Percentiles rank a stretch among this genome's conserved stretches.
phyloP scores from a whole-genome alignment of 495 filamentous ascomycete genomes.

The Tuber calosporum region DNA sequence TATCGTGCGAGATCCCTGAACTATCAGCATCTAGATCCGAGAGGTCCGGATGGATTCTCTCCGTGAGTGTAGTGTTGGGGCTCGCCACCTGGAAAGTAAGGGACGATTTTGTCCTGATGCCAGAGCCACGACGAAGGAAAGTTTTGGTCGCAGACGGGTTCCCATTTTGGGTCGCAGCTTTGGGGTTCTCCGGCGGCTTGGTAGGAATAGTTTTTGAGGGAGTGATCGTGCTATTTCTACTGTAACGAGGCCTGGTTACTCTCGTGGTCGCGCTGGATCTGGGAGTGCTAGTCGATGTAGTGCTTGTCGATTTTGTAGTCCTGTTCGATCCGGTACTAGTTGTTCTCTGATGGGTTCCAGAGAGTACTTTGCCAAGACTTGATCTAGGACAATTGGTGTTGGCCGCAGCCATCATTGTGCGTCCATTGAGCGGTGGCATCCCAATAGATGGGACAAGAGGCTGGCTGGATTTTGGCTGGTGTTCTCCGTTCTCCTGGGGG shows the following conservation, averaged over 20 bases:
- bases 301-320: slow-evolving; percentile 1
- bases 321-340: neutral
- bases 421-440: neutral
- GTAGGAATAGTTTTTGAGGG: neutral
- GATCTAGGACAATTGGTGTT: neutral
- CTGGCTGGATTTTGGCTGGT: neutral
- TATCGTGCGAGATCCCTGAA: neutral
- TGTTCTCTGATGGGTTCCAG: neutral
- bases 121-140: neutral
- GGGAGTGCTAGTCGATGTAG: neutral
- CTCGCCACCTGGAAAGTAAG: neutral
- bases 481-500: neutral
- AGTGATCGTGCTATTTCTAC: neutral
- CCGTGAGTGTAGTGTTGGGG: neutral
- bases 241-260: neutral
- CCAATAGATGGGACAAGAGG: neutral
- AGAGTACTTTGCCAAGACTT: neutral
- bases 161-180: neutral
- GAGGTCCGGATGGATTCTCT: neutral
- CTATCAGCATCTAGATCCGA: neutral
- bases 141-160: neutral
- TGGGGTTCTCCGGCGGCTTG: neutral
- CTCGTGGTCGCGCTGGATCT: neutral
- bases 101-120: neutral
- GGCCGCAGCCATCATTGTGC: neutral